Evolutionary conservation across 257 asterid species (phyloP).

Genomic region (Anisodus tanguticus): DNA sequence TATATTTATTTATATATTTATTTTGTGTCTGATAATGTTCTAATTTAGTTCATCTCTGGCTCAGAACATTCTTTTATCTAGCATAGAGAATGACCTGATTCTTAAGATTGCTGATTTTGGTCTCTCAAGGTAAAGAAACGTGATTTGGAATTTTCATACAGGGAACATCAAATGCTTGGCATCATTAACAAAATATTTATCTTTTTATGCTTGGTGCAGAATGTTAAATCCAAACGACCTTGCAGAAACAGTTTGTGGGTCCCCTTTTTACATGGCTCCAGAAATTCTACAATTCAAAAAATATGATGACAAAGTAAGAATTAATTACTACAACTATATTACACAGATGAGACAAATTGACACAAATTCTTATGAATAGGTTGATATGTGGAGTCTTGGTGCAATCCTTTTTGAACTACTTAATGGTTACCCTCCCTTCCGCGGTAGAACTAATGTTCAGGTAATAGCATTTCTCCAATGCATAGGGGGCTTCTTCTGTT

Average conservation of each 20-base stretch:
- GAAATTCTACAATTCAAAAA: constrained; percentile 60
- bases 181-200: constrained; percentile 22
- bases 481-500: constrained; percentile 2
- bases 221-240: constrained; percentile 45
- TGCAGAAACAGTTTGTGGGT: constrained; percentile 56
- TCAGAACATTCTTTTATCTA: constrained; percentile 58
- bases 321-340: not conserved
- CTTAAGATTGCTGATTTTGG: constrained; percentile 70
- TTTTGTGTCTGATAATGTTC: not conserved
- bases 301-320: constrained; percentile 52
- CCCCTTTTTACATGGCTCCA: constrained; percentile 67
- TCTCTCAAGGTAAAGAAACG: constrained; percentile 51
- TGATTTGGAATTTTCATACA: not conserved
- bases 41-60: constrained; percentile 10
- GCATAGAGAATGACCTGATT: constrained; percentile 43
- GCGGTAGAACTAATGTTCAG: constrained; percentile 56
- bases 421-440: constrained; percentile 61
- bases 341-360: not conserved
- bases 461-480: constrained; percentile 34
- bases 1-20: not conserved
- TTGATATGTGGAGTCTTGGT: constrained; percentile 65
- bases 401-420: constrained; percentile 64
- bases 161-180: constrained; percentile 18
- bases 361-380: constrained; percentile 39
- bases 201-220: constrained; percentile 40